These are phyloP conservation scores for Geotrichum ghanense DNA, from an alignment of 805 yeast species.

Conservation along the genomic window DNA sequence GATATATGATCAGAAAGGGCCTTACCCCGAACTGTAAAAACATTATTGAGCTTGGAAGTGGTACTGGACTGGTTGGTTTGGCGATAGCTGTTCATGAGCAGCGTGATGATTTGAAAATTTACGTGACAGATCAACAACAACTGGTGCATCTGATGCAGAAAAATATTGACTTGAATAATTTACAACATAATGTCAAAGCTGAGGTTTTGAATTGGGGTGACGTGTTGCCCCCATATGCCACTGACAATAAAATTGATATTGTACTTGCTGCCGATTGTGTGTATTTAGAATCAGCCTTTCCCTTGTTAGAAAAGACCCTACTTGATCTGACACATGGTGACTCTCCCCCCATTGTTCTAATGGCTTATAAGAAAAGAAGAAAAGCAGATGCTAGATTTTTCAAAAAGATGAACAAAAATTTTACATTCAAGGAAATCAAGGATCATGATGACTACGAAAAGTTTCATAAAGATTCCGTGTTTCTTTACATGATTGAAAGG, in stretches of 20 bases:
- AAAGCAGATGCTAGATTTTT: conserved; percentile 29
- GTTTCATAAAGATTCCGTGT: conserved; percentile 20
- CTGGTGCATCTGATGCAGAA: conserved; percentile 37
- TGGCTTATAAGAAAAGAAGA: conserved; percentile 45
- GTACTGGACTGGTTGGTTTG: conserved; percentile 44
- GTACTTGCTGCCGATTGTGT: conserved; percentile 53
- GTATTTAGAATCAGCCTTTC: conserved; percentile 43
- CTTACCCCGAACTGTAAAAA: conserved; percentile 13
- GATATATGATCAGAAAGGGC: conserved; percentile 29
- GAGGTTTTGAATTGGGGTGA: conserved; percentile 37
- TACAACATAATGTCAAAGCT: conserved; percentile 30
- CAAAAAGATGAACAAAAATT: conserved; percentile 20
- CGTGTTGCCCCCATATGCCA: conserved; percentile 28
- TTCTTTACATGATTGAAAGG: conserved; percentile 3
- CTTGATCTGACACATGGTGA: conserved; percentile 30
- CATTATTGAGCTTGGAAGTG: conserved; percentile 44
- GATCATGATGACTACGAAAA: conserved; percentile 15
- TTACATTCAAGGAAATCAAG: conserved; percentile 21
- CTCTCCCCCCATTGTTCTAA: conserved; percentile 33
- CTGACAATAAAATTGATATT: conserved; percentile 29
- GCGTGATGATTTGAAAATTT: conserved; percentile 26
- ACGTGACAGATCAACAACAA: conserved; percentile 38
- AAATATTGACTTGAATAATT: conserved; percentile 33
- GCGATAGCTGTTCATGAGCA: conserved; percentile 23
- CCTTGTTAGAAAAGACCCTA: conserved; percentile 37